A percentile compares a stretch with the other conserved stretches of the same genome.
phyloP scores from a whole-genome alignment of 2,329 filamentous ascomycete species.

The Venturia pyrina region DNA sequence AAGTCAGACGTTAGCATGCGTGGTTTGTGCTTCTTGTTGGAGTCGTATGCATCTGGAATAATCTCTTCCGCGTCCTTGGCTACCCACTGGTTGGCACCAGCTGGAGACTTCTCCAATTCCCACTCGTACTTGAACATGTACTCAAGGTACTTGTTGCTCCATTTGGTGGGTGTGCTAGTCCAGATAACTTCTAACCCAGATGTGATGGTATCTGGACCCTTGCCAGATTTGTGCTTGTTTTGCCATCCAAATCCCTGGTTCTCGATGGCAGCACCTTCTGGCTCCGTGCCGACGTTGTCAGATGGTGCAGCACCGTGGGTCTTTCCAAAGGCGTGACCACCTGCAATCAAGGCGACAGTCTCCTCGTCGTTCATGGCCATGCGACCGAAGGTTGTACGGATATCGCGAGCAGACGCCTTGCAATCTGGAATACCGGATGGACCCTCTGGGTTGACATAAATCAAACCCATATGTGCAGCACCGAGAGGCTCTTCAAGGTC shows the following conservation, averaged over 20 bases:
- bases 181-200: slow-evolving; percentile 70
- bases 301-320: slow-evolving; percentile 62
- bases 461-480: slow-evolving; percentile 64
- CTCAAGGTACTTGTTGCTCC: slow-evolving; percentile 64
- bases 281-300: slow-evolving; percentile 57
- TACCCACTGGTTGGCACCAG: slow-evolving; percentile 67
- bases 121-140: slow-evolving; percentile 72
- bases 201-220: slow-evolving; percentile 64
- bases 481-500: slow-evolving; percentile 59
- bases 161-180: slow-evolving; percentile 66
- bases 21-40: slow-evolving; percentile 62
- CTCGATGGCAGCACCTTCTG: slow-evolving; percentile 53
- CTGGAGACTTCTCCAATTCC: slow-evolving; percentile 66
- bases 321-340: slow-evolving; percentile 73
- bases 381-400: slow-evolving; percentile 62
- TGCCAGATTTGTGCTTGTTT: slow-evolving; percentile 54
- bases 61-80: slow-evolving; percentile 57
- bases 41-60: slow-evolving; percentile 62
- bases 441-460: slow-evolving; percentile 75
- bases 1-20: slow-evolving; percentile 70
- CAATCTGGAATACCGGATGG: slow-evolving; percentile 64
- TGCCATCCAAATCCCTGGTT: slow-evolving; percentile 64
- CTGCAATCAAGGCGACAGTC: slow-evolving; percentile 69
- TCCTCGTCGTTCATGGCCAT: slow-evolving; percentile 82
- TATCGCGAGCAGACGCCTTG: slow-evolving; percentile 58